phyloP scores from a whole-genome alignment of 2,329 filamentous ascomycete genomes.

The Trichoderma sp. region DNA sequence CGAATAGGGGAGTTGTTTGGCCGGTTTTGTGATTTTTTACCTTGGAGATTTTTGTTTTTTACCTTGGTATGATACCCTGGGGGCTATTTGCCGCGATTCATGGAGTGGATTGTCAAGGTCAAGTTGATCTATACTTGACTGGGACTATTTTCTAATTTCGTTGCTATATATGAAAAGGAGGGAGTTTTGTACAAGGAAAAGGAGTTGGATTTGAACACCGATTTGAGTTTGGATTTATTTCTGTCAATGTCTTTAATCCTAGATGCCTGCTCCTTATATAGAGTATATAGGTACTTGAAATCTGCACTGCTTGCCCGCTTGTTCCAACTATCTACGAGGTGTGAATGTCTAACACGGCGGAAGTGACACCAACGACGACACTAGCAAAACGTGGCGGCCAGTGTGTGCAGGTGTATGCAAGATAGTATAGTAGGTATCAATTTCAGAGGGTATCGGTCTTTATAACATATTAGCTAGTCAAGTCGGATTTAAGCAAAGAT shows the following conservation, averaged over 20 bases:
- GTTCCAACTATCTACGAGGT: background rate
- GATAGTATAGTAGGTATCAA: no score
- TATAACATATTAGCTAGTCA: background rate
- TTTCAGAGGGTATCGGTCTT: background rate
- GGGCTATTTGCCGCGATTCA: background rate
- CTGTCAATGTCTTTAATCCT: no score
- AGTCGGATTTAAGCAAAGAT: background rate
- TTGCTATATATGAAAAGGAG: background rate
- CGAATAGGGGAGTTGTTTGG: constrained; percentile 14
- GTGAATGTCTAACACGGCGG: background rate
- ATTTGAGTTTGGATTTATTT: background rate
- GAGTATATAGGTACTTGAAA: background rate
- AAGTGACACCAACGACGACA: background rate
- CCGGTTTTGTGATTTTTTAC: background rate
- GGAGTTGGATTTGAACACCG: background rate
- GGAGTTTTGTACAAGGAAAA: background rate
- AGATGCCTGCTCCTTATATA: no score
- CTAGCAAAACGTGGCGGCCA: background rate
- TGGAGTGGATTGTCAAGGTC: background rate
- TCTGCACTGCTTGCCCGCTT: background rate
- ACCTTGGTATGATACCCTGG: background rate
- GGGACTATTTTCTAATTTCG: background rate
- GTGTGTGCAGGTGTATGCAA: background rate
- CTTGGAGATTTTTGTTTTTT: background rate
- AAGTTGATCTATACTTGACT: background rate